Evolutionary conservation across 1,284 basidiomycete genomes (phyloP).

Genomic region (Golubevia sp.): DNA sequence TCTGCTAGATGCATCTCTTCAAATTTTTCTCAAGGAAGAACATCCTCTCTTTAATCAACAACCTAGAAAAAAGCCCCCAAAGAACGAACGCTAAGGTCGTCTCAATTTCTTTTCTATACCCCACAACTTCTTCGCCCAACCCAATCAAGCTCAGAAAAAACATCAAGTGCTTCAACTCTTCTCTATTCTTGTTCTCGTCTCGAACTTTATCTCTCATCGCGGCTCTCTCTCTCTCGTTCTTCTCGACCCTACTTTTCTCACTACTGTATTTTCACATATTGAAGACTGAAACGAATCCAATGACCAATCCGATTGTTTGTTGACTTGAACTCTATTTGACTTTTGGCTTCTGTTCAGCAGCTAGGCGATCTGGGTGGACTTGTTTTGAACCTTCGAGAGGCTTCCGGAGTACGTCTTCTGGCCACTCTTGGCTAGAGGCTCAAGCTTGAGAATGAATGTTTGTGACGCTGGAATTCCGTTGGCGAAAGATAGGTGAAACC

Average conservation of each 20-base stretch:
- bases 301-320: too few relatives aligned
- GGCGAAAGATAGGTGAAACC: too few relatives aligned
- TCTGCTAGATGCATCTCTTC: not conserved
- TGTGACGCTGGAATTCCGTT: constrained; percentile 9
- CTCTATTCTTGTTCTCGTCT: too few relatives aligned
- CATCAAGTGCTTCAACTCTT: too few relatives aligned
- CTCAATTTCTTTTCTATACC: not conserved
- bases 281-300: too few relatives aligned
- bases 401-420: not conserved
- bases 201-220: too few relatives aligned
- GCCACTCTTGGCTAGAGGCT: not conserved
- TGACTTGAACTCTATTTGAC: too few relatives aligned
- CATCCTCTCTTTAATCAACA: constrained; percentile 26
- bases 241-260: too few relatives aligned
- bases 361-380: not conserved
- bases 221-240: too few relatives aligned
- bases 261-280: too few relatives aligned
- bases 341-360: not conserved
- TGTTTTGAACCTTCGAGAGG: not conserved
- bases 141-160: too few relatives aligned
- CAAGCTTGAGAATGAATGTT: not conserved
- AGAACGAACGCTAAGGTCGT: not conserved
- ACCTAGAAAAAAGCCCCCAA: constrained; percentile 18
- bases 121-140: too few relatives aligned
- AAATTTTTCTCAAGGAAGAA: not conserved